Evolutionary conservation across 331 rosid species (phyloP), one percentile per base, ranked within the genome.

Genomic region (Stylosanthes scabra): DNA sequence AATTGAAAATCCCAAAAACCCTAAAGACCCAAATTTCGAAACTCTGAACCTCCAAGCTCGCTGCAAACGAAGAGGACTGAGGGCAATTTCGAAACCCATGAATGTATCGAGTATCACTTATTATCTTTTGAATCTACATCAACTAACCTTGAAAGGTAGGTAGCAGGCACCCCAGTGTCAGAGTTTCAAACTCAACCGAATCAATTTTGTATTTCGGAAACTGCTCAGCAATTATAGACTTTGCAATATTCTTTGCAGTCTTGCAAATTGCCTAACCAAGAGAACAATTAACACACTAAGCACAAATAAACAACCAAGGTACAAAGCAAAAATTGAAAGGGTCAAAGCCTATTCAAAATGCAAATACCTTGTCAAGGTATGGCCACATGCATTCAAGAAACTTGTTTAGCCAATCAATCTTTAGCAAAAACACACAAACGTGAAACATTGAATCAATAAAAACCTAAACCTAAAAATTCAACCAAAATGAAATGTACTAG

Each of bases 391-490:
- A 86, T 34, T 76, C 81, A 20, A 94, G 60, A 80, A 94, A 85
- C 85, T 52, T 89, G 89, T 91, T 94, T 2, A 94, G 81, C 98
- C 98, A 94, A 58, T 94, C 98, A 81, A 91, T 66, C 97, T 94
- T 50, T 50, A 74, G 25, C 46, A 8, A 46, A 46, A 46, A 46
- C 11, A 2, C 8, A 58, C 54, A 60, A 42, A 64, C 11, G 57
- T 25, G 59, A 9, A 14, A 49, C 10, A 66, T 27, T 62, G 7
- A 6, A 59, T 27, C 42, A 6, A 28, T 41, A 58, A 71, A 68
- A 63, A 72, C 74, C 47, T 8, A 70, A 59, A 3, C 11, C 8
- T 14, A 28, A 67, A 31, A 65, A 29, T 34, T 34, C 39, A 34
- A 34, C 39, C 16, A 25, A 3, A 25, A 46, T 11, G 63, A 59